Base-by-base conservation (phyloP, 345 rosid genomes). In the Hibiscus tridactylites region DNA sequence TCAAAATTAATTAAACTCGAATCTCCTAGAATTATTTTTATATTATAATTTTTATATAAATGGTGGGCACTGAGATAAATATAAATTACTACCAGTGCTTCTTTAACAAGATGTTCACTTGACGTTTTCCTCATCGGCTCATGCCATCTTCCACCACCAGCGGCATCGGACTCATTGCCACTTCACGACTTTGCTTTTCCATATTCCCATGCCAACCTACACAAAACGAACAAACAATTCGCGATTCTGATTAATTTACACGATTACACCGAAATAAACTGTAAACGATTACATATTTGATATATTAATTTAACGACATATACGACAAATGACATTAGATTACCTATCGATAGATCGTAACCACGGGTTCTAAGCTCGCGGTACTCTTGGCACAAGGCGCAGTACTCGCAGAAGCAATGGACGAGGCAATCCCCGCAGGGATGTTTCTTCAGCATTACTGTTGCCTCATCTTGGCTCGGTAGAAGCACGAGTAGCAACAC, bases 371-470 rank as follows among this genome's bases (percentile, higher is more conserved):
- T 42, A 67, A 86, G 86, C 74, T 79, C 88, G 1, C 83, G 81
- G 24, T 79, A 79, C 71, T 82, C 85, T 47, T 82, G 88, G 46
- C 82, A 78, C 17, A 84, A 73, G 54, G 88, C 75, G 50, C 88
- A 78, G 1, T 53, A 21, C 71, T 79, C 63, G 52, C 86, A 86
- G 69, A 65, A 81, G 53, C 73, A 74, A 12, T 84, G 83, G 11
- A 65, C 77, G 50, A 58, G 44, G 69, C 79, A 82, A 66, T 86
- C 88, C 10, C 73, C 64, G 13, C 77, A 62, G 0, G 81, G 68
- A 12, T 47, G 64, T 24, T 60, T 77, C 12, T 77, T 44, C 15
- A 84, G 56, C 63, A 59, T 64, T 65, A 71, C 11, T 77, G 81
- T 33, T 76, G 52, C 77, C 90, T 71, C 85, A 86, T 77, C 61